These are phyloP conservation scores for Aspergillus udagawae DNA, from an alignment of 2,329 filamentous ascomycete genomes.

Conservation along the genomic window DNA sequence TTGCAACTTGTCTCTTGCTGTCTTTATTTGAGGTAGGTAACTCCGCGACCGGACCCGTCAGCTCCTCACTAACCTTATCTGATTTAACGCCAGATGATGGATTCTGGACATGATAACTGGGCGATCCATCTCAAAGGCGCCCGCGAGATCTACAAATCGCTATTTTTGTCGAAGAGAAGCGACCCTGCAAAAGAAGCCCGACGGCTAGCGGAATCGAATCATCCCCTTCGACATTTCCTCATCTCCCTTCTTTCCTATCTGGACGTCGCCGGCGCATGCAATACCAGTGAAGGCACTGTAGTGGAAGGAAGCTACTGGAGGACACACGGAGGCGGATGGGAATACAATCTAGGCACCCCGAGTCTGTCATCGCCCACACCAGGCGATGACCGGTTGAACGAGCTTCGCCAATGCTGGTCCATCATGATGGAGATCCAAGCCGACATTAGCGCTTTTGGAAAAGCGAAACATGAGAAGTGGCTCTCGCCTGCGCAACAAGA, in stretches of 20 bases:
- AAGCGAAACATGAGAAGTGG: conserved; percentile 26
- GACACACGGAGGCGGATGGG: conserved; percentile 35
- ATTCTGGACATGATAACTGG: conserved; percentile 37
- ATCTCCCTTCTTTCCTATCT: conserved; percentile 38
- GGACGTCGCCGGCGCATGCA: conserved; percentile 38
- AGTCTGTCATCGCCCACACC: conserved; percentile 21
- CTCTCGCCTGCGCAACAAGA: conserved; percentile 28
- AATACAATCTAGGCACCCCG: conserved; percentile 34
- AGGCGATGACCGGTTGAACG: conserved; percentile 21
- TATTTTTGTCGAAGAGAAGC: conserved; percentile 24
- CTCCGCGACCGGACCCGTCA: background rate
- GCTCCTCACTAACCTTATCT: background rate
- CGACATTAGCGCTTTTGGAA: conserved; percentile 30
- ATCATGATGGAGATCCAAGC: conserved; percentile 33
- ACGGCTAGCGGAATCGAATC: conserved; percentile 28
- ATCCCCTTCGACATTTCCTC: conserved; percentile 35
- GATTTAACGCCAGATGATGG: conserved; percentile 31
- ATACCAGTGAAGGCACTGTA: conserved; percentile 34
- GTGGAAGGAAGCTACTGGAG: conserved; percentile 38
- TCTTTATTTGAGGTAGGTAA: conserved; percentile 32
- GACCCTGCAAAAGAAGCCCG: conserved; percentile 23
- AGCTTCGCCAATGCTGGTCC: conserved; percentile 29
- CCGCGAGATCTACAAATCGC: conserved; percentile 33
- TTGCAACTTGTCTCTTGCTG: conserved; percentile 33
- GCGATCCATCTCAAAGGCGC: conserved; percentile 38